These are phyloP conservation scores for Prunella vulgaris DNA, from an alignment of 257 asterid genomes.

Conservation along the genomic window DNA sequence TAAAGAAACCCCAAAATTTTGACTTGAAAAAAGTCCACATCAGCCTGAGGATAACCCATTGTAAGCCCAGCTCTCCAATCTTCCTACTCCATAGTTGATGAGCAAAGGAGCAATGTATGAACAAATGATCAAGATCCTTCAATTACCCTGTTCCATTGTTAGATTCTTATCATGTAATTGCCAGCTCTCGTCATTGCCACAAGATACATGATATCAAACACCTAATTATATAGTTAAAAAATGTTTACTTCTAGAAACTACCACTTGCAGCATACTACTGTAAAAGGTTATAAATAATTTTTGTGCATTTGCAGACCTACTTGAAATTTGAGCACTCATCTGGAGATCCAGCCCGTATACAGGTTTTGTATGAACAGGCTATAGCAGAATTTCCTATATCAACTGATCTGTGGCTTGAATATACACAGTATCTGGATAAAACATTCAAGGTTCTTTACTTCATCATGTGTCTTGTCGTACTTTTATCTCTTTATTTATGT, in stretches of 20 bases:
- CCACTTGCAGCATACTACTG: background rate
- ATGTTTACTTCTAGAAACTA: background rate
- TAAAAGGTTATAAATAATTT: slow-evolving; percentile 1
- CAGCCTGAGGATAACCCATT: no score
- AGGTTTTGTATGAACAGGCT: slow-evolving; percentile 89
- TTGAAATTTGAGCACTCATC: slow-evolving; percentile 84
- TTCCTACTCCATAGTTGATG: no score
- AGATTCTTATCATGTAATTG: background rate
- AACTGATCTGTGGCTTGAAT: slow-evolving; percentile 78
- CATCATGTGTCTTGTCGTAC: background rate
- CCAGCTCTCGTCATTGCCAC: slow-evolving; percentile 1
- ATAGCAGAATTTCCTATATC: slow-evolving; percentile 71
- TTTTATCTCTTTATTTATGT: slow-evolving; percentile 3
- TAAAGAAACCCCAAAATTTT: no score
- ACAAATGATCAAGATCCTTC: no score
- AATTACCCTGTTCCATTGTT: background rate
- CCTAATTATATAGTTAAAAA: background rate
- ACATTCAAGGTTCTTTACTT: slow-evolving; percentile 72
- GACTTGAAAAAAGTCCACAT: no score
- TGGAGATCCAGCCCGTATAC: slow-evolving; percentile 95
- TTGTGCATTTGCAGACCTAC: slow-evolving; percentile 56
- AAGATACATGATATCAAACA: background rate
- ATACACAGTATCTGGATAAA: slow-evolving; percentile 76
- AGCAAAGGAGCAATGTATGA: no score
- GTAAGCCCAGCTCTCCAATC: no score